These are phyloP conservation scores for Vanrija sp. DNA, from an alignment of 1,284 basidiomycete genomes.

Conservation along the genomic window DNA sequence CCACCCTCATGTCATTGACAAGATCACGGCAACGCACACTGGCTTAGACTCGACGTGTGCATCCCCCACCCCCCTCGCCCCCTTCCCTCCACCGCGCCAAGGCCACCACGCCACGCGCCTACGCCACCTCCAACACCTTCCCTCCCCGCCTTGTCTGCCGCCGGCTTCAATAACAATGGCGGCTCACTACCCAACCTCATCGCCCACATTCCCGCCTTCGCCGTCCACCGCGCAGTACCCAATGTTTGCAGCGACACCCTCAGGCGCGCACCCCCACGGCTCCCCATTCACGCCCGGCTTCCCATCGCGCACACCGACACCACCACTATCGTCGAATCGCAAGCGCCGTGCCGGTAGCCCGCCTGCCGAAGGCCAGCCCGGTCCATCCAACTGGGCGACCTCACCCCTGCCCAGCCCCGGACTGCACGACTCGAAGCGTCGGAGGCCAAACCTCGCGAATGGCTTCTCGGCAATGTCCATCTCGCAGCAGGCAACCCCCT, in stretches of 20 bases:
- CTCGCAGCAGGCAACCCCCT: constrained; percentile 1
- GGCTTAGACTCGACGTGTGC: not conserved
- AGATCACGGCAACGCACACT: not conserved
- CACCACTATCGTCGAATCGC: not conserved
- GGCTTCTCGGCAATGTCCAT: constrained; percentile 38
- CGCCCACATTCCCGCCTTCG: too few relatives aligned
- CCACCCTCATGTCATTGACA: not conserved
- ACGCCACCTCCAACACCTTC: not conserved
- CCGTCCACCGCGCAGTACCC: too few relatives aligned
- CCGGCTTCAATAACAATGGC: not conserved
- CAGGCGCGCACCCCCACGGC: not conserved
- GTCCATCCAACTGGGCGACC: not conserved
- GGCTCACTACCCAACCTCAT: not conserved
- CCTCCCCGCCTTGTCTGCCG: not conserved
- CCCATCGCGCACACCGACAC: not conserved
- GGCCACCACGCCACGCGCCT: not conserved
- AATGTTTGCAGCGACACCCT: too few relatives aligned
- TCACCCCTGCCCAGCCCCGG: not conserved
- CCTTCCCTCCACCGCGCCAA: not conserved
- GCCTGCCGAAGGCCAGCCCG: not conserved
- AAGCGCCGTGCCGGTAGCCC: not conserved
- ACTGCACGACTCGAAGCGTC: constrained; percentile 23
- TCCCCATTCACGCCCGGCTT: not conserved
- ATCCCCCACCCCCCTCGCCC: not conserved
- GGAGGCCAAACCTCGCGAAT: constrained; percentile 36